Percentiles rank a stretch among this genome's conserved stretches.
Evolutionary conservation across 768 basidiomycete species (phyloP).

Genomic region (Suillus spraguei): DNA sequence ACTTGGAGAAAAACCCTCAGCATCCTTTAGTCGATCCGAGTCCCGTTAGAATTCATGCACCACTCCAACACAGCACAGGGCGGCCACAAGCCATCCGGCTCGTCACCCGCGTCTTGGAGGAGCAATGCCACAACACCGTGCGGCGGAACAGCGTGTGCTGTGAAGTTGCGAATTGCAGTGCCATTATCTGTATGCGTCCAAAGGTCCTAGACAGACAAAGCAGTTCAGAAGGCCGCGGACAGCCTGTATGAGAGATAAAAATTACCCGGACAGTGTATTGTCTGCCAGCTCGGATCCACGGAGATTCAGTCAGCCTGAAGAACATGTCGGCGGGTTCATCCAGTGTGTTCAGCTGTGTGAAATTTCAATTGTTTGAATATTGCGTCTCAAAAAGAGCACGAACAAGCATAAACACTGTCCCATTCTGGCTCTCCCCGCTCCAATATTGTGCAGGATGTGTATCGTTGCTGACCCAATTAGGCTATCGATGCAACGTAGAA

Average conservation of each 20-base stretch:
- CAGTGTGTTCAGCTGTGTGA: conserved; percentile 56
- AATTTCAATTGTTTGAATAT: not conserved
- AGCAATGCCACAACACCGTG: conserved; percentile 73
- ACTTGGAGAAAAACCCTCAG: conserved; percentile 1
- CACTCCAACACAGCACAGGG: conserved; percentile 57
- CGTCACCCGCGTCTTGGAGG: conserved; percentile 66
- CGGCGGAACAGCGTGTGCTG: conserved; percentile 53
- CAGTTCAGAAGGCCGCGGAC: conserved; percentile 11
- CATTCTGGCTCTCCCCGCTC: conserved; percentile 67
- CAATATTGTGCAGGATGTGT: conserved; percentile 71
- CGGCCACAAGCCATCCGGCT: conserved; percentile 59
- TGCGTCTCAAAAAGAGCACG: conserved; percentile 14
- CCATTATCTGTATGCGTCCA: conserved; percentile 77
- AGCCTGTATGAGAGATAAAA: not conserved
- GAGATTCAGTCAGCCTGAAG: conserved; percentile 68
- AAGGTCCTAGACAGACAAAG: conserved; percentile 49
- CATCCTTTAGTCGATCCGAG: conserved; percentile 30
- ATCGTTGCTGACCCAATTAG: conserved; percentile 40
- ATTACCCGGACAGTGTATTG: conserved; percentile 67
- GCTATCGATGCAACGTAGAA: conserved; percentile 21
- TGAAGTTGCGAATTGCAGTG: conserved; percentile 62
- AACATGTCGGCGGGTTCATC: conserved; percentile 57
- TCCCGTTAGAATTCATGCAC: conserved; percentile 65
- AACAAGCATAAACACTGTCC: conserved; percentile 70
- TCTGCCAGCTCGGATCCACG: conserved; percentile 69